A percentile compares a stretch with the other conserved stretches of the same genome.
Conservation (phyloP, 129 eudicot species). For the Tanacetum coccineum region DNA sequence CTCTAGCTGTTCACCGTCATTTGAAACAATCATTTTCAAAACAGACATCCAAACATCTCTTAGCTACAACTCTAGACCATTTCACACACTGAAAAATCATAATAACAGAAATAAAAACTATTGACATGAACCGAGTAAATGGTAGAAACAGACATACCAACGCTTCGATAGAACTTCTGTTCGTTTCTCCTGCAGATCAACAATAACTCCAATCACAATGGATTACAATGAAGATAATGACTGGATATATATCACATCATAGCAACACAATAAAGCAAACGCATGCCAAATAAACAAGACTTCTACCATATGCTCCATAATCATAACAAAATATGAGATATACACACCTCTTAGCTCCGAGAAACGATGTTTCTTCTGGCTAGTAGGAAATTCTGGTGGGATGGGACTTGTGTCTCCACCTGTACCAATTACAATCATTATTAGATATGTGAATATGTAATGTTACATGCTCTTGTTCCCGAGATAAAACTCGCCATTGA, state of each 20-base stretch:
- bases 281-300: too few species aligned
- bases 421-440: constrained; percentile 14
- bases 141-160: constrained; percentile 40
- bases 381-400: constrained; percentile 37
- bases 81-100: background rate
- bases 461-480: too few species aligned
- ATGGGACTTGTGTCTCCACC: constrained; percentile 43
- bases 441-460: too few species aligned
- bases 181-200: constrained; percentile 58
- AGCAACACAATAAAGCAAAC: too few species aligned
- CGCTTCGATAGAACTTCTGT: constrained; percentile 60
- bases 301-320: background rate
- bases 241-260: too few species aligned
- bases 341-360: constrained; percentile 73
- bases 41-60: background rate
- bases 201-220: background rate
- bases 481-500: too few species aligned
- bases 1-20: too few species aligned
- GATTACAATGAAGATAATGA: background rate
- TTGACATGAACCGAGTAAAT: background rate
- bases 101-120: background rate
- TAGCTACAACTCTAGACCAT: background rate
- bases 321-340: background rate
- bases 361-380: constrained; percentile 39
- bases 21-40: too few species aligned